These are phyloP conservation scores for Torulaspora franciscae DNA, from an alignment of 805 yeast species.

Conservation along the genomic window DNA sequence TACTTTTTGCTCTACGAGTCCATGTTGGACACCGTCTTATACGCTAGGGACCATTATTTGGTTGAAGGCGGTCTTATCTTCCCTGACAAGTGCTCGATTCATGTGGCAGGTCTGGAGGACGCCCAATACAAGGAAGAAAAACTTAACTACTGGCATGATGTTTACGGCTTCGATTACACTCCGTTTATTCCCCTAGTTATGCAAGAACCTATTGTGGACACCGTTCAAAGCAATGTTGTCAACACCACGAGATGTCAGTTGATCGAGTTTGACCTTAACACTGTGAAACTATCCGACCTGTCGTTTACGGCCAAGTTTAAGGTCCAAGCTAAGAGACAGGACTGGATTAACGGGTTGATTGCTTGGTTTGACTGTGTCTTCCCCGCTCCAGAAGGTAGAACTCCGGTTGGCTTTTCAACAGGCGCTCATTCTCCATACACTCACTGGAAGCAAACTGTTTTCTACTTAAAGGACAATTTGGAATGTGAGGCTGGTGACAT, in stretches of 20 bases:
- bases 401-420: constrained; percentile 72
- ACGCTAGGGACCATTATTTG: constrained; percentile 87
- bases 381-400: constrained; percentile 51
- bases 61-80: constrained; percentile 78
- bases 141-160: constrained; percentile 91
- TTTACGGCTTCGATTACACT: constrained; percentile 92
- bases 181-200: constrained; percentile 84
- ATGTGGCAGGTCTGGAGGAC: constrained; percentile 89
- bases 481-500: constrained; percentile 71
- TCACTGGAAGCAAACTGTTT: constrained; percentile 98
- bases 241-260: constrained; percentile 68
- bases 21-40: constrained; percentile 93
- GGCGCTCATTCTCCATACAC: constrained; percentile 94
- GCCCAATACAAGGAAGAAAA: constrained; percentile 88
- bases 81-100: constrained; percentile 90
- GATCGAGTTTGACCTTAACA: constrained; percentile 82
- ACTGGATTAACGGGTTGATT: constrained; percentile 79
- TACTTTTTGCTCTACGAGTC: constrained; percentile 92
- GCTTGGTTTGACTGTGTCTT: constrained; percentile 95
- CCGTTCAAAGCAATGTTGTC: constrained; percentile 75
- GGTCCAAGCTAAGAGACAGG: constrained; percentile 70
- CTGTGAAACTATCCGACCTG: constrained; percentile 76
- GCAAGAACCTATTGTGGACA: constrained; percentile 93
- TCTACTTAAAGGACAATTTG: constrained; percentile 78
- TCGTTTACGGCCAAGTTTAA: constrained; percentile 69